Conservation (phyloP, 345 rosid genomes). For the Arabis alpina region DNA sequence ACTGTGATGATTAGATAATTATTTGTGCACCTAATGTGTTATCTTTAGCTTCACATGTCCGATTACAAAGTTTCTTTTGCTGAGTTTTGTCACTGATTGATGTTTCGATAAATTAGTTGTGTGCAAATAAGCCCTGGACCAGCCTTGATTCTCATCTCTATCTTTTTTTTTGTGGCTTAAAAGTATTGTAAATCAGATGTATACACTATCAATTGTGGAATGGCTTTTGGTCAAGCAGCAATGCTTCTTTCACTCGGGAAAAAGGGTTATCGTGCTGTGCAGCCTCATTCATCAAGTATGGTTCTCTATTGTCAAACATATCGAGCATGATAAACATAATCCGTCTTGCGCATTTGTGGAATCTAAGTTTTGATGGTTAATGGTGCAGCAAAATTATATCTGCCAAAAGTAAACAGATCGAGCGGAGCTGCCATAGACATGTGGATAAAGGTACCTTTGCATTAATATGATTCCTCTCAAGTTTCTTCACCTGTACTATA, state of each 20-base stretch:
- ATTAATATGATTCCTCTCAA: constrained; percentile 1
- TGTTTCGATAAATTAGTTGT: neutral
- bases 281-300: constrained; percentile 79
- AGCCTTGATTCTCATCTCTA: constrained; percentile 7
- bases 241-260: constrained; percentile 87
- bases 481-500: neutral
- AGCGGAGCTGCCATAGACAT: constrained; percentile 80
- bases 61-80: constrained; percentile 5
- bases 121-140: neutral
- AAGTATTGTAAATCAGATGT: constrained; percentile 75
- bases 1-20: neutral
- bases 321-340: no score
- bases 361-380: constrained; percentile 17
- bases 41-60: neutral
- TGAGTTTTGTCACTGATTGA: neutral
- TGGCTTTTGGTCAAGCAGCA: constrained; percentile 96
- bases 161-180: constrained; percentile 30
- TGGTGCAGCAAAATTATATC: constrained; percentile 74
- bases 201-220: constrained; percentile 78
- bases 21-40: neutral
- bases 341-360: constrained; percentile 9
- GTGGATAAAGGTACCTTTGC: constrained; percentile 98
- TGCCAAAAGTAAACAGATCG: constrained; percentile 79
- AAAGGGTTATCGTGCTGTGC: constrained; percentile 75
- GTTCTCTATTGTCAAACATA: no score